phyloP scores from a whole-genome alignment of 495 filamentous ascomycete genomes.

The Staphylotrichum tortipilum region DNA sequence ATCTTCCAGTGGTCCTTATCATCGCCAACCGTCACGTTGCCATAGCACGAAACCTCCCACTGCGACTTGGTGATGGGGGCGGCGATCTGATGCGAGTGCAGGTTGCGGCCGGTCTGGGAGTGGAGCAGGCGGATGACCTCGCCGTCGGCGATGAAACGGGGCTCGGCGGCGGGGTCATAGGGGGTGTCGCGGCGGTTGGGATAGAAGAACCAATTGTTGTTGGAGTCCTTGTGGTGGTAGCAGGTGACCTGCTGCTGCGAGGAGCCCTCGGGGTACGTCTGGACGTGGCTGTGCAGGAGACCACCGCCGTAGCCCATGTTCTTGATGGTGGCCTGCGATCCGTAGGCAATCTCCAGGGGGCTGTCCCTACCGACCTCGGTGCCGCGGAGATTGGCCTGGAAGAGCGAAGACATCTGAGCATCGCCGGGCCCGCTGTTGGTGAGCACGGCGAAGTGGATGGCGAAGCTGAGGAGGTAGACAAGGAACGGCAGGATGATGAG shows the following conservation, averaged over 20 bases:
- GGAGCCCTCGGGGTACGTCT: conserved; percentile 91
- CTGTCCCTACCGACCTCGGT: conserved; percentile 91
- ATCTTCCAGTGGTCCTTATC: conserved; percentile 97
- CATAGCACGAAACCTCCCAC: conserved; percentile 88
- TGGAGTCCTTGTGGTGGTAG: conserved; percentile 98
- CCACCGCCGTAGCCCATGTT: conserved; percentile 99
- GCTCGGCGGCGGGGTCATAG: conserved; percentile 60
- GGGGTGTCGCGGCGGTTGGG: conserved; percentile 70
- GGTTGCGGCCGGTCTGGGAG: conserved; percentile 88
- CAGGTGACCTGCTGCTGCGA: conserved; percentile 94
- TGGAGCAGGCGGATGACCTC: conserved; percentile 83
- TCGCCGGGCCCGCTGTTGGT: conserved; percentile 94
- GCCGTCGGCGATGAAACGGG: conserved; percentile 67
- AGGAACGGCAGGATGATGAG: conserved; percentile 78
- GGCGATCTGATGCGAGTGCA: conserved; percentile 84
- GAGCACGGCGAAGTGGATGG: conserved; percentile 82
- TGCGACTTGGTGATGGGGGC: conserved; percentile 86
- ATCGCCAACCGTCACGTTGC: conserved; percentile 93
- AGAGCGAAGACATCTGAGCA: conserved; percentile 98
- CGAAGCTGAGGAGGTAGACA: conserved; percentile 94
- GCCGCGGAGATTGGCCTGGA: conserved; percentile 90
- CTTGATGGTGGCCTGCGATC: conserved; percentile 87
- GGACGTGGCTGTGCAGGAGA: conserved; percentile 88
- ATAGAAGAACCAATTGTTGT: conserved; percentile 99
- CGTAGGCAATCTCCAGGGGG: conserved; percentile 80